Conservation (phyloP, 1,284 basidiomycete genomes). For the Omphalotus olearius region DNA sequence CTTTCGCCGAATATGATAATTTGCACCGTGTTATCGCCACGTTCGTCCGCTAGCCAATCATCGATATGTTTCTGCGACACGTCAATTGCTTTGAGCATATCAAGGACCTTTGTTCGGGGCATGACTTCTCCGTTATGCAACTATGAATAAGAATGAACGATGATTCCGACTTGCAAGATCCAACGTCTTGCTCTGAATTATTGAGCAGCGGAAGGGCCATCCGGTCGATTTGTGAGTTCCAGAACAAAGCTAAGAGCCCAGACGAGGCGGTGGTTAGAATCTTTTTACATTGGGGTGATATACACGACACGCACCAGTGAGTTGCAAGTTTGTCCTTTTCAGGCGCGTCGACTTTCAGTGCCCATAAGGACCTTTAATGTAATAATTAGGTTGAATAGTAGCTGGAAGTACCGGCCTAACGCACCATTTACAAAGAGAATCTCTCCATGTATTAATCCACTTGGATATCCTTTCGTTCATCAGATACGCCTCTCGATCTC, state of each 20-base stretch:
- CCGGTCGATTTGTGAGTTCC: not conserved
- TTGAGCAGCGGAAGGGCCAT: not conserved
- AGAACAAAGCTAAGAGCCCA: not conserved
- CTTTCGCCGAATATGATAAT: constrained; percentile 24
- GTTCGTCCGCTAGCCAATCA: constrained; percentile 20
- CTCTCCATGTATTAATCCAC: constrained; percentile 3
- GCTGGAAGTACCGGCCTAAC: not conserved
- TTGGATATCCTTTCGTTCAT: not conserved
- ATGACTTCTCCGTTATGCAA: constrained; percentile 24
- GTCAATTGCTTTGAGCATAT: constrained; percentile 17
- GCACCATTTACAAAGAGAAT: not conserved
- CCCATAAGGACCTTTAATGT: not conserved
- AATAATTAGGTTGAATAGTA: not conserved
- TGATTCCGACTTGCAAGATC: not conserved
- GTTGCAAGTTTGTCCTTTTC: not conserved
- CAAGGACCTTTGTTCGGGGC: constrained; percentile 21
- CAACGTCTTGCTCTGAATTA: not conserved
- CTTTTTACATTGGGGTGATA: not conserved
- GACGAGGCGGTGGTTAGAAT: constrained; percentile 13
- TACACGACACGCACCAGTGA: not conserved
- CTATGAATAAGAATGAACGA: not conserved
- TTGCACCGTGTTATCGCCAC: constrained; percentile 27
- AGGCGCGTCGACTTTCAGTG: not conserved
- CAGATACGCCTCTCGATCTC: not conserved
- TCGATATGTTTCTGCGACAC: constrained; percentile 19